A percentile compares a stretch with the other conserved stretches of the same genome.
phyloP scores from a whole-genome alignment of 2,329 filamentous ascomycete genomes.

The Trichoderma hamatum region DNA sequence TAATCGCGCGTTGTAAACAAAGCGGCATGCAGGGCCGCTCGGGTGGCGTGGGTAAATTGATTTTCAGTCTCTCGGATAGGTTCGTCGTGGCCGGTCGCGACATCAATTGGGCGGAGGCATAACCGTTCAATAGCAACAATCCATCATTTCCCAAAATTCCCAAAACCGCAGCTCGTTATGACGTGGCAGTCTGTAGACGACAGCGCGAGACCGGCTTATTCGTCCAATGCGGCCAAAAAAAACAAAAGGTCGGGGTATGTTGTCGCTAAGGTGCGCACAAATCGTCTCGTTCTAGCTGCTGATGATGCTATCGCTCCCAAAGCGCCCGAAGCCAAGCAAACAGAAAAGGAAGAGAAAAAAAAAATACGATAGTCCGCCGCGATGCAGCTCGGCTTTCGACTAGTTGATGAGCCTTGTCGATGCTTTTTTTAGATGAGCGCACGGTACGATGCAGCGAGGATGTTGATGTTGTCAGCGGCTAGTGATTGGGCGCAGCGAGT shows the following conservation, averaged over 20 bases:
- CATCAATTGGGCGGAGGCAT: conserved; percentile 32
- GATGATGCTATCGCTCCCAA: conserved; percentile 8
- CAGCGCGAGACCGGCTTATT: conserved; percentile 16
- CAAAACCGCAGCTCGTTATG: conserved; percentile 17
- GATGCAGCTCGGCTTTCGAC: conserved; percentile 11
- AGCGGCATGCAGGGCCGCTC: conserved; percentile 21
- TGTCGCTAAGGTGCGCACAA: conserved; percentile 21
- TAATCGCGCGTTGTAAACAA: conserved; percentile 25
- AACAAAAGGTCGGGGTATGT: conserved; percentile 7
- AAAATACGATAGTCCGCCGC: neutral
- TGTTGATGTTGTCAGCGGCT: conserved; percentile 25
- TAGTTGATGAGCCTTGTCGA: neutral
- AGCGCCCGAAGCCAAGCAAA: neutral
- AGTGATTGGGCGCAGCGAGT: conserved; percentile 17
- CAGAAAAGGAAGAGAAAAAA: neutral
- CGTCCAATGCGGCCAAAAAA: conserved; percentile 14
- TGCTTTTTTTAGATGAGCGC: conserved; percentile 16
- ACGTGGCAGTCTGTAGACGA: conserved; percentile 11
- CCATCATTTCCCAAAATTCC: conserved; percentile 9
- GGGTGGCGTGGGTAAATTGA: conserved; percentile 21
- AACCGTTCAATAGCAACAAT: conserved; percentile 29
- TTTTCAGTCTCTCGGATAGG: conserved; percentile 21
- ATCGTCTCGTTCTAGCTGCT: conserved; percentile 14
- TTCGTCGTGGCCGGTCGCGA: conserved; percentile 25
- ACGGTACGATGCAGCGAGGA: conserved; percentile 16